Percentiles rank a stretch among this genome's conserved stretches.
phyloP scores from a whole-genome alignment of 371 early-diverging fungal species.

The Actinomortierella ambigua region DNA sequence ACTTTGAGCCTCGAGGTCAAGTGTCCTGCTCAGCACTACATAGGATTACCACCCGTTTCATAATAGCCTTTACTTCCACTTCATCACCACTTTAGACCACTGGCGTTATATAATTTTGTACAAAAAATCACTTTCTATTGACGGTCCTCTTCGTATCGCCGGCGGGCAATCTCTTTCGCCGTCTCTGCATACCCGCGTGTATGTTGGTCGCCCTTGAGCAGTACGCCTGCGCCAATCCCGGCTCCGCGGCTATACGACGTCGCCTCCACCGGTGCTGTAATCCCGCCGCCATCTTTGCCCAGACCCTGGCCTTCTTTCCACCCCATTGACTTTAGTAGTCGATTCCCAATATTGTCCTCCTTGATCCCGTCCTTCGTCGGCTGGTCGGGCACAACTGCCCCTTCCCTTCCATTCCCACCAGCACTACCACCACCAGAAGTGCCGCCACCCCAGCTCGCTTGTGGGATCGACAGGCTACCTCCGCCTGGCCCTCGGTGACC shows the following conservation, averaged over 20 bases:
- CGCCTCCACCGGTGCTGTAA: constrained; percentile 47
- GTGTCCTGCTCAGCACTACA: not conserved
- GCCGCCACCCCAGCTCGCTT: constrained; percentile 2
- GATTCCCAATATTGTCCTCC: constrained; percentile 61
- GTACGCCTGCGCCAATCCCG: constrained; percentile 37
- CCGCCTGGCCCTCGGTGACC: not conserved
- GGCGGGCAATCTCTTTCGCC: constrained; percentile 42
- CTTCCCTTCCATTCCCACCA: constrained; percentile 11
- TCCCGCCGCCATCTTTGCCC: constrained; percentile 52
- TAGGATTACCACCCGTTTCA: not conserved
- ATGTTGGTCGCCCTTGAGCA: constrained; percentile 24
- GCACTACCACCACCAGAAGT: constrained; percentile 11
- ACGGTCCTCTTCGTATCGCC: constrained; percentile 39
- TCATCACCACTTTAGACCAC: not conserved
- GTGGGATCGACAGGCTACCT: not conserved
- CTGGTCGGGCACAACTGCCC: constrained; percentile 32
- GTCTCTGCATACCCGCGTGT: constrained; percentile 21
- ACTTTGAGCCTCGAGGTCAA: too few species aligned
- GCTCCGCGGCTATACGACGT: constrained; percentile 36
- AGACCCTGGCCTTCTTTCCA: constrained; percentile 75
- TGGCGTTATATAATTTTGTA: not conserved
- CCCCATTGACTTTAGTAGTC: constrained; percentile 70
- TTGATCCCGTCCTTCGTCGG: constrained; percentile 49
- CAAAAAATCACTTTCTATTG: not conserved
- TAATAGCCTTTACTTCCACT: not conserved